Evolutionary conservation across 495 filamentous ascomycete species (phyloP).

Genomic region (Penicillium flavigenum): DNA sequence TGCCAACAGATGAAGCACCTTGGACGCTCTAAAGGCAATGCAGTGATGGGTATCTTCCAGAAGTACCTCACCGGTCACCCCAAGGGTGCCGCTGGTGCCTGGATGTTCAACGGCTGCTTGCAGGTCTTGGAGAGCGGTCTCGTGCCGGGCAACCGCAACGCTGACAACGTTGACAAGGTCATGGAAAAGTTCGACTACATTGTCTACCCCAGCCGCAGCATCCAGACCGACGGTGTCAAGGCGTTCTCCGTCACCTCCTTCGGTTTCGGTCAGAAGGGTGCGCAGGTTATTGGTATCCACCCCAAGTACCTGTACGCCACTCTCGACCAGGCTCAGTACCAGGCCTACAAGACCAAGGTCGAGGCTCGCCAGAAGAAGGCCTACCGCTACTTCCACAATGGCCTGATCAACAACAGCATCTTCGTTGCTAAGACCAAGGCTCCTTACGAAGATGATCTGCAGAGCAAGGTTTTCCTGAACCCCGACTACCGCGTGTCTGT

Average conservation of each 20-base stretch:
- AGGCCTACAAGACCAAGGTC: constrained; percentile 82
- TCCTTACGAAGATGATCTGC: constrained; percentile 85
- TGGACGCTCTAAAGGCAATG: constrained; percentile 92
- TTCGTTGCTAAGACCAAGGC: constrained; percentile 92
- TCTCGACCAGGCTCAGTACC: constrained; percentile 82
- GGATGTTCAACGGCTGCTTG: constrained; percentile 98
- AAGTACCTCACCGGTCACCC: constrained; percentile 99
- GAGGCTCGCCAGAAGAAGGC: constrained; percentile 94
- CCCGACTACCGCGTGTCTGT: constrained; percentile 82
- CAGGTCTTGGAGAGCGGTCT: constrained; percentile 91
- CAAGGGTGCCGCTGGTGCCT: constrained; percentile 97
- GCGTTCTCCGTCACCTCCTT: constrained; percentile 99
- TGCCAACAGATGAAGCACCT: constrained; percentile 96
- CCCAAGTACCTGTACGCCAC: constrained; percentile 93
- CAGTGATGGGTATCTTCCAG: constrained; percentile 96
- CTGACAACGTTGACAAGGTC: constrained; percentile 92
- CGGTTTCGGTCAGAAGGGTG: constrained; percentile 98
- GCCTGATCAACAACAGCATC: constrained; percentile 92
- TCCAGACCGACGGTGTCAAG: constrained; percentile 97
- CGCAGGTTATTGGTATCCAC: constrained; percentile 95
- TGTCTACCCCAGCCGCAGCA: constrained; percentile 89
- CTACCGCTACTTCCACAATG: constrained; percentile 97
- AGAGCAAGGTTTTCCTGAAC: constrained; percentile 86
- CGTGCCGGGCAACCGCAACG: constrained; percentile 96
- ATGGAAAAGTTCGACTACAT: constrained; percentile 99